These are phyloP conservation scores for Linnemannia schmuckeri DNA, from an alignment of 192 early-diverging fungal species.

Conservation along the genomic window DNA sequence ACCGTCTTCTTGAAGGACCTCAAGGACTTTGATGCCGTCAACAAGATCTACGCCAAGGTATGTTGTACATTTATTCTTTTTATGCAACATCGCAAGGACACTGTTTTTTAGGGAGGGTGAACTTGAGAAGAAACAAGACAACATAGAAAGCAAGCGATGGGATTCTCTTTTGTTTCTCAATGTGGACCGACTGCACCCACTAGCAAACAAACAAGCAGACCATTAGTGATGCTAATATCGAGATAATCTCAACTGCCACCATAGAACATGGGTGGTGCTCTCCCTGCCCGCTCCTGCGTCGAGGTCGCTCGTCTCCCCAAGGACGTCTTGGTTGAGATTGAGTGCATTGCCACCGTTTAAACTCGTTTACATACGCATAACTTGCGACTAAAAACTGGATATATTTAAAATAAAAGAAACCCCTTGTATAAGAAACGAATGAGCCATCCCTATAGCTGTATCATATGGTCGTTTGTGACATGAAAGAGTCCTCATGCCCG, in stretches of 20 bases:
- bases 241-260: neutral
- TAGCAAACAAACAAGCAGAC: neutral
- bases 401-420: neutral
- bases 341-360: conserved; percentile 76
- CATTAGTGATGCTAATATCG: neutral
- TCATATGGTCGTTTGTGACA: too few species aligned
- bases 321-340: conserved; percentile 93
- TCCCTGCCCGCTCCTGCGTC: conserved; percentile 81
- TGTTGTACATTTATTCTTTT: too few species aligned
- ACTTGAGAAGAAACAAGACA: neutral
- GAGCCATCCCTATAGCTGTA: neutral
- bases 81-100: too few species aligned
- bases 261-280: conserved; percentile 68
- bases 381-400: neutral
- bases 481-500: neutral
- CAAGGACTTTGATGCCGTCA: conserved; percentile 93
- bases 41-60: conserved; percentile 88
- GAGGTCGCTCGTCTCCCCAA: conserved; percentile 92
- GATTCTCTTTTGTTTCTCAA: neutral
- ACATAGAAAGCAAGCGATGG: too few species aligned
- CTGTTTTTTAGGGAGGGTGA: neutral
- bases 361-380: neutral
- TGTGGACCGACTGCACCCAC: neutral
- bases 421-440: neutral
- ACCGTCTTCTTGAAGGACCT: conserved; percentile 95